Base-by-base conservation (phyloP, 257 asterid species). In the Nicotiana knightiana region DNA sequence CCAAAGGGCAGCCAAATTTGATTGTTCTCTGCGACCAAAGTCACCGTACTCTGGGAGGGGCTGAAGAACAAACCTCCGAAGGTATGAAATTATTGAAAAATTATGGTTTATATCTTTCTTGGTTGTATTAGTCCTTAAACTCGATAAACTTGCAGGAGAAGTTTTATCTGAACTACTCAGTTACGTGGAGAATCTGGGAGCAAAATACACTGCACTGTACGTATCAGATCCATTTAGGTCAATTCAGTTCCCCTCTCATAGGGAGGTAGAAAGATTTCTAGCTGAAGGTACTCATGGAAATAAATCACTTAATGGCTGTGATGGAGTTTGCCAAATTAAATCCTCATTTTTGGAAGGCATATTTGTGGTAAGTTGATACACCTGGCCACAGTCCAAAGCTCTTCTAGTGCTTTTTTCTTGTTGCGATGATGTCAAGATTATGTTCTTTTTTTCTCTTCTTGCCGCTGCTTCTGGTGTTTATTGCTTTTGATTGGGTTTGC, bases 341-440 rank as follows among this genome's bases (percentile, higher is more conserved):
- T 89, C 99, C 66, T 90, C 98, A 68, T 93, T 96, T 58, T 86
- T 96, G 90, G 99, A 96, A 90, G 97, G 98, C 78, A 51, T 96
- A 39, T 80, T 96, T 21, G 99, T 96, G 89, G 99, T 96, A 90
- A 87, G 97, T 86, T 46, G 24, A 26, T 73, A 17, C 75, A 9
- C 46, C 82, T 65, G 15, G 63, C 71, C 57, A 9, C 33, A 63
- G 65, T 32, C 73, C 83, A 54, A 81, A 81, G 39, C 77, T 16
- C 79, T 71, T 73, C 43, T 51, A 73, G 43, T 51, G 63, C 53
- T 73, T 51, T 73, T 51, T 3, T 7, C 79, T 48, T n/a, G 43
- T 13, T 10, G 33, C 6, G 59, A 4, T 43, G 10, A 71, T n/a
- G 0, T 71, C 35, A 11, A 43, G n/a, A 39, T 39, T 15, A 73